Evolutionary conservation across 805 yeast genomes (phyloP).

Genomic region (Nakazawaea wickerhamii): DNA sequence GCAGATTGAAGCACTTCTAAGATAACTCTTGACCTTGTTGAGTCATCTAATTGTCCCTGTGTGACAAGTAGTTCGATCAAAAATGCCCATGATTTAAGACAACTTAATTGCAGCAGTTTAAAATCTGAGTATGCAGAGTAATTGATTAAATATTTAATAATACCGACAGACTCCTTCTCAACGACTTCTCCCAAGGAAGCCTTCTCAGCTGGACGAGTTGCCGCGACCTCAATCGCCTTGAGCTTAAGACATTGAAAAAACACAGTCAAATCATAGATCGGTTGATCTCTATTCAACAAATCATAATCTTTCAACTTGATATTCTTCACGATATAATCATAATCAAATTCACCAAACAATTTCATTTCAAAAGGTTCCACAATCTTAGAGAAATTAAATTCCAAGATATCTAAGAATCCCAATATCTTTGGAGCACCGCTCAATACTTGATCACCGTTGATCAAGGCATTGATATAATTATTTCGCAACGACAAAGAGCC

Average conservation of each 20-base stretch:
- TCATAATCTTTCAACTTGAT: constrained; percentile 25
- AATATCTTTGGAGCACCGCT: constrained; percentile 63
- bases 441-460: constrained; percentile 42
- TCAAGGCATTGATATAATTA: constrained; percentile 47
- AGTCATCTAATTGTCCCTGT: constrained; percentile 46
- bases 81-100: constrained; percentile 80
- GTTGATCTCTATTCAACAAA: constrained; percentile 19
- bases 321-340: constrained; percentile 36
- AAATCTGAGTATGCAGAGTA: constrained; percentile 42
- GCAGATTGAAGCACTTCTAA: constrained; percentile 71
- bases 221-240: constrained; percentile 21
- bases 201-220: constrained; percentile 6
- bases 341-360: constrained; percentile 31
- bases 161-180: constrained; percentile 19
- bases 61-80: constrained; percentile 67
- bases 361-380: constrained; percentile 34
- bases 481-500: constrained; percentile 47
- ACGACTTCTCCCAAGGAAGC: constrained; percentile 3
- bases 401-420: constrained; percentile 65
- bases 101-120: constrained; percentile 48
- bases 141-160: constrained; percentile 37
- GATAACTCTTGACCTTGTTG: constrained; percentile 54
- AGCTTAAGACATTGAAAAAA: constrained; percentile 27
- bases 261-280: constrained; percentile 38
- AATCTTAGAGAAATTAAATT: constrained; percentile 43